Percentiles rank a stretch among this genome's conserved stretches.
phyloP scores from a whole-genome alignment of 371 early-diverging fungal genomes.

The Dichotomocladium elegans region DNA sequence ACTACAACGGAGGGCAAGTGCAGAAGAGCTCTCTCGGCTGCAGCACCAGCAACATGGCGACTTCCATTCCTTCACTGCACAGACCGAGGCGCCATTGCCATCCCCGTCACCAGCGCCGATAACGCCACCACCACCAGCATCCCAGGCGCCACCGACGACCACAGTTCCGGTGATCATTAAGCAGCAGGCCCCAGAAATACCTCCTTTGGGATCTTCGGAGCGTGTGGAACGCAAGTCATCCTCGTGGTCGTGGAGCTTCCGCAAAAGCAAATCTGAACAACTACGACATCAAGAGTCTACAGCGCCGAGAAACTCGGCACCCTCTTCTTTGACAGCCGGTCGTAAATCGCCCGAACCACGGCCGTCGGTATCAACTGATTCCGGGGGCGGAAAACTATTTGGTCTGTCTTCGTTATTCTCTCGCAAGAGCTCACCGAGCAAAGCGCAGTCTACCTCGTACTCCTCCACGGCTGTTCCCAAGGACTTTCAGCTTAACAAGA shows the following conservation, averaged over 20 bases:
- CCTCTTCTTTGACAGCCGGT: background rate
- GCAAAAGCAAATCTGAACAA: conserved; percentile 12
- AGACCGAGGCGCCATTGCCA: conserved; percentile 10
- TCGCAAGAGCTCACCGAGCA: conserved; percentile 10
- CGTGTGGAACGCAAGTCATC: conserved; percentile 10
- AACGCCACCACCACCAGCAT: conserved; percentile 6
- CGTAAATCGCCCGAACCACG: conserved; percentile 10
- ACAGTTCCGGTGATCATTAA: background rate
- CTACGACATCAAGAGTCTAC: background rate
- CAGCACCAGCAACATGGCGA: too few relatives aligned
- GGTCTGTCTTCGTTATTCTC: conserved; percentile 20
- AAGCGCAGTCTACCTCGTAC: background rate
- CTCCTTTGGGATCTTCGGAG: background rate
- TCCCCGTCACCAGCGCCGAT: background rate
- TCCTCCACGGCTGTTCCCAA: conserved; percentile 23
- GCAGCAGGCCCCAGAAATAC: conserved; percentile 5
- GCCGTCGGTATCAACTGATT: conserved; percentile 4
- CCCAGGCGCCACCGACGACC: conserved; percentile 2
- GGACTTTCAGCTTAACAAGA: conserved; percentile 54
- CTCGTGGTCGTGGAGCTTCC: conserved; percentile 23
- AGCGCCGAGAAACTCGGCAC: background rate
- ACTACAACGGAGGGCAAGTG: conserved; percentile 24
- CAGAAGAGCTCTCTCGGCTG: conserved; percentile 28
- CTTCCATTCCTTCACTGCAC: too few relatives aligned
- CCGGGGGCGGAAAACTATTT: conserved; percentile 6